Conservation (phyloP, 257 asterid species). For the Capsicum rhomboideum region DNA sequence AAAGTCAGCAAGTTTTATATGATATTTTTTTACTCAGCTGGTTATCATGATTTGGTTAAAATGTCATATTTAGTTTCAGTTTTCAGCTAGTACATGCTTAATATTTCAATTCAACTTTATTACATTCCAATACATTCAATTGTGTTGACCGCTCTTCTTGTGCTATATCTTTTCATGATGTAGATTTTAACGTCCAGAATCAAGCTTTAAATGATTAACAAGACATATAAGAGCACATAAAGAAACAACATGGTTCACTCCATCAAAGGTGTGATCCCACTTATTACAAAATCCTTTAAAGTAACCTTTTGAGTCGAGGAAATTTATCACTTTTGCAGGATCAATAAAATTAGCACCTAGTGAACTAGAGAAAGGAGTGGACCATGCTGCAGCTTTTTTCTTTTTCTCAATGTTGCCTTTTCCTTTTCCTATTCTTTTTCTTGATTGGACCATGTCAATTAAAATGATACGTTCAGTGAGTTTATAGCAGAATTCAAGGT, state of each 20-base stretch:
- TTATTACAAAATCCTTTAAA: slow-evolving; percentile 44
- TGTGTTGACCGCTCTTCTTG: too few species aligned
- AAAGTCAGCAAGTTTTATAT: too few species aligned
- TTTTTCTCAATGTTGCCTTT: neutral
- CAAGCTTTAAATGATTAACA: slow-evolving; percentile 49
- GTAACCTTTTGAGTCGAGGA: slow-evolving; percentile 54
- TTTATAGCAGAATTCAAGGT: neutral
- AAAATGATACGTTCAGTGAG: neutral
- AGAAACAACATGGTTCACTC: slow-evolving; percentile 54
- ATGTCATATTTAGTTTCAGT: too few species aligned
- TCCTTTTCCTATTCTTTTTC: neutral
- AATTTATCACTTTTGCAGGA: slow-evolving; percentile 47
- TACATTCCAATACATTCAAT: too few species aligned
- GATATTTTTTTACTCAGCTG: too few species aligned
- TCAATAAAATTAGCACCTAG: slow-evolving; percentile 41
- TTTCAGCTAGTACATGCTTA: too few species aligned
- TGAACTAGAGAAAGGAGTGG: slow-evolving; percentile 48
- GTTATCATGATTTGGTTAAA: too few species aligned
- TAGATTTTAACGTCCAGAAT: too few species aligned
- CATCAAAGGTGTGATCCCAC: slow-evolving; percentile 53
- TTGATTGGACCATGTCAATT: neutral
- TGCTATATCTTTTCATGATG: too few species aligned
- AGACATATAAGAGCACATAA: slow-evolving; percentile 81
- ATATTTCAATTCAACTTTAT: too few species aligned
- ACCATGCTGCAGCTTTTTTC: slow-evolving; percentile 8